phyloP scores from a whole-genome alignment of 805 yeast genomes.

The Metschnikowia santaceciliae region DNA sequence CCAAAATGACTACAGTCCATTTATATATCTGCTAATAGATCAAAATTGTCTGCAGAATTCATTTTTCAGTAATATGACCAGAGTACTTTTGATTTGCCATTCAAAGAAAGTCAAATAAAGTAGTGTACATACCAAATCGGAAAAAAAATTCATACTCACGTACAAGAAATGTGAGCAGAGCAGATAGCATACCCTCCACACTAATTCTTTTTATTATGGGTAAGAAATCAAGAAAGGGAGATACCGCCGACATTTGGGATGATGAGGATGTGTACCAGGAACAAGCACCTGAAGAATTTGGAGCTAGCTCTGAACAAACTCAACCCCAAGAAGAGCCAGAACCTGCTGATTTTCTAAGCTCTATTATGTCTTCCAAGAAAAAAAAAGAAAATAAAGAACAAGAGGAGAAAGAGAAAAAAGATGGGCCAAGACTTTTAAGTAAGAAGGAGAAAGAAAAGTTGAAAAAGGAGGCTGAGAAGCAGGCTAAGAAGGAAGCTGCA shows the following conservation, averaged over 20 bases:
- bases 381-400: slow-evolving; percentile 70
- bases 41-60: background rate
- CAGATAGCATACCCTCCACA: background rate
- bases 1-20: too few relatives aligned
- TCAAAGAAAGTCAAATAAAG: background rate
- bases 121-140: slow-evolving; percentile 8
- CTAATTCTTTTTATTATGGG: slow-evolving; percentile 29
- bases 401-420: slow-evolving; percentile 47
- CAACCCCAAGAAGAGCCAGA: slow-evolving; percentile 8
- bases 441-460: slow-evolving; percentile 95
- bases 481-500: slow-evolving; percentile 85
- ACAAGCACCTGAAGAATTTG: slow-evolving; percentile 35
- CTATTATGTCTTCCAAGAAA: slow-evolving; percentile 74
- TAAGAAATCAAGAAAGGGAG: slow-evolving; percentile 54
- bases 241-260: slow-evolving; percentile 67
- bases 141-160: slow-evolving; percentile 7
- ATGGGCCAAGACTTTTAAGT: slow-evolving; percentile 73
- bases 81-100: background rate
- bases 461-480: slow-evolving; percentile 89
- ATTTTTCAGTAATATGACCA: too few relatives aligned
- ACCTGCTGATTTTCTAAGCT: slow-evolving; percentile 65
- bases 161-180: background rate
- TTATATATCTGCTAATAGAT: background rate
- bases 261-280: slow-evolving; percentile 55
- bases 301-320: slow-evolving; percentile 18